phyloP scores from a whole-genome alignment of 164 flowering plant species.

The Magnolia sinica region DNA sequence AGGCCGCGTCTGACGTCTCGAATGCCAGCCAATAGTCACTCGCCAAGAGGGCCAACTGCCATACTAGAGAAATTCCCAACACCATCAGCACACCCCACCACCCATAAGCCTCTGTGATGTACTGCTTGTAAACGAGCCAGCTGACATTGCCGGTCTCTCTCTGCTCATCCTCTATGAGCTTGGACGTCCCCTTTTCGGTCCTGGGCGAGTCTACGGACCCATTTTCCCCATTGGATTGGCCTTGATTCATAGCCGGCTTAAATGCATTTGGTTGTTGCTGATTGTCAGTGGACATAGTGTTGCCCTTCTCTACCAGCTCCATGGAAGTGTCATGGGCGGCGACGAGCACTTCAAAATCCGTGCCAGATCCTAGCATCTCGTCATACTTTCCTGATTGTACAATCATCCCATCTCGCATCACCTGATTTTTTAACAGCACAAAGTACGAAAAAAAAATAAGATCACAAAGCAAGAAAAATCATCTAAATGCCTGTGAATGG shows the following conservation, averaged over 20 bases:
- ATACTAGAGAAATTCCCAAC: conserved; percentile 45
- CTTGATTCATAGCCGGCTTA: conserved; percentile 11
- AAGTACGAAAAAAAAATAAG: neutral
- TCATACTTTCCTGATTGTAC: conserved; percentile 90
- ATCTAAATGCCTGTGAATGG: no score
- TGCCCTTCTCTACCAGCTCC: conserved; percentile 71
- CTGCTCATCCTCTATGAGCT: conserved; percentile 87
- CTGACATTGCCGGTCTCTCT: conserved; percentile 80
- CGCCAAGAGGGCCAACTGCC: conserved; percentile 74
- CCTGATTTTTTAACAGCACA: conserved; percentile 40
- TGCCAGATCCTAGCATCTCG: conserved; percentile 51
- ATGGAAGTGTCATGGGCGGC: conserved; percentile 88
- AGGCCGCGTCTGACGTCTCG: conserved; percentile 63
- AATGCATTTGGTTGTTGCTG: conserved; percentile 31
- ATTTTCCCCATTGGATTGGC: conserved; percentile 44
- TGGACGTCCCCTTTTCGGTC: conserved; percentile 43
- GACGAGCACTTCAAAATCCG: conserved; percentile 76
- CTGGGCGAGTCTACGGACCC: conserved; percentile 30
- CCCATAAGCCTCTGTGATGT: conserved; percentile 87
- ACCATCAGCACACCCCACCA: conserved; percentile 73
- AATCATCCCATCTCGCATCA: conserved; percentile 90
- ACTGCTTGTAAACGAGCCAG: conserved; percentile 62
- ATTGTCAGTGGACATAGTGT: conserved; percentile 8
- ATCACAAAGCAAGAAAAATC: no score
- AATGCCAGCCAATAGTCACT: conserved; percentile 96